Percentiles rank a stretch among this genome's conserved stretches.
Conservation (phyloP, 2,329 filamentous ascomycete genomes). For the Rutstroemia sydowiana region DNA sequence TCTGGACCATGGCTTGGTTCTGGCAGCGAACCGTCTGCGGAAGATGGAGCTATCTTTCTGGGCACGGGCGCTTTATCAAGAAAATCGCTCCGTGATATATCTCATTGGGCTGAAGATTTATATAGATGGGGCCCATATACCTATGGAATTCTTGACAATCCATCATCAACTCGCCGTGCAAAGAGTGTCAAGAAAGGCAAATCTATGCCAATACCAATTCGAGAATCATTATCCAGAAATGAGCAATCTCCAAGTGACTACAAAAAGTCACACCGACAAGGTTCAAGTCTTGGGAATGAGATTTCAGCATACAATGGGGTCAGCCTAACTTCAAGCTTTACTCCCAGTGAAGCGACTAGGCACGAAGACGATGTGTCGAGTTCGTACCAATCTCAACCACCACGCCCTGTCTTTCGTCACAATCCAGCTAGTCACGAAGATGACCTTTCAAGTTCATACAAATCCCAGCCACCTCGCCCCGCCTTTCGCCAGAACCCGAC, state of each 20-base stretch:
- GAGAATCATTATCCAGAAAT: neutral
- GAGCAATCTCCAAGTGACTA: neutral
- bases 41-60: conserved; percentile 82
- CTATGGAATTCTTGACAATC: conserved; percentile 78
- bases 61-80: conserved; percentile 68
- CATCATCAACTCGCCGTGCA: conserved; percentile 51
- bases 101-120: conserved; percentile 82
- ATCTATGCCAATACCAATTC: conserved; percentile 6
- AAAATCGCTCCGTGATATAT: conserved; percentile 63
- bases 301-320: neutral
- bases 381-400: no score
- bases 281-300: conserved; percentile 2
- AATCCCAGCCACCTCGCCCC: no score
- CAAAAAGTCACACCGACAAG: neutral
- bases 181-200: conserved; percentile 33
- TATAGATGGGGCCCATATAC: conserved; percentile 77
- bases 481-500: no score
- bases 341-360: neutral
- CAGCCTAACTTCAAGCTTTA: neutral
- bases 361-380: no score
- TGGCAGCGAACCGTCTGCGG: conserved; percentile 57
- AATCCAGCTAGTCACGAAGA: no score
- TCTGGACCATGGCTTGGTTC: conserved; percentile 62
- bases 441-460: no score
- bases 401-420: no score